Conservation (phyloP, 306 rosid genomes). For the peach (Prunus persica) region DNA sequence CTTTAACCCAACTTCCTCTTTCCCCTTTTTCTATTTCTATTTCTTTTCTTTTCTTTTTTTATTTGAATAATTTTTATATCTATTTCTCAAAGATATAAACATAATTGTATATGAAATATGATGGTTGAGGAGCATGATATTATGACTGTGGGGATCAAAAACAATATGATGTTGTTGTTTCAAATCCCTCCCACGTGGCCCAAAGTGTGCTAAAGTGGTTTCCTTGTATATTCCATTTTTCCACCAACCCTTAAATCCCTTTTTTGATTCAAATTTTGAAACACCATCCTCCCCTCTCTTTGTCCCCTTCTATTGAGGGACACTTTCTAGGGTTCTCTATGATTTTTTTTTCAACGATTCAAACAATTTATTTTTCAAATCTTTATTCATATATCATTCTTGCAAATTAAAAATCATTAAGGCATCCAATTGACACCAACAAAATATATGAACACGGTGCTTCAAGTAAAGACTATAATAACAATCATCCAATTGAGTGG, state of each 20-base stretch:
- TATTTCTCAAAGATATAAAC: background rate
- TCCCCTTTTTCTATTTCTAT: background rate
- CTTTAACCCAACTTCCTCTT: background rate
- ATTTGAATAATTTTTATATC: background rate
- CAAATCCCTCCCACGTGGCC: constrained; percentile 55
- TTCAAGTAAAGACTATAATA: no score
- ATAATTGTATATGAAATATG: background rate
- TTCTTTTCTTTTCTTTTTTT: background rate
- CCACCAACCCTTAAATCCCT: constrained; percentile 33
- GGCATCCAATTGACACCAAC: no score
- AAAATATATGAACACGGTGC: no score
- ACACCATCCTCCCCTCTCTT: constrained; percentile 18
- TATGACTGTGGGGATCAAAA: constrained; percentile 1
- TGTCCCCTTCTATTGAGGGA: background rate
- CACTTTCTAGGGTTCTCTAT: no score
- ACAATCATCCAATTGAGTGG: no score
- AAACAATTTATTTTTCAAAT: no score
- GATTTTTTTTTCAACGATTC: no score
- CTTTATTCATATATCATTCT: no score
- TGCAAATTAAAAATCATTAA: no score
- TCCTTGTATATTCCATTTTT: constrained; percentile 25
- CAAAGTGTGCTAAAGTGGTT: constrained; percentile 37
- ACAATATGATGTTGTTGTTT: constrained; percentile 27
- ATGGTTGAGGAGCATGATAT: constrained; percentile 9
- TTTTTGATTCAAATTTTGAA: constrained; percentile 80